Percentiles rank a stretch among this genome's conserved stretches.
Conservation (phyloP, 73 alveolate genomes). For the Stentor coeruleus region DNA sequence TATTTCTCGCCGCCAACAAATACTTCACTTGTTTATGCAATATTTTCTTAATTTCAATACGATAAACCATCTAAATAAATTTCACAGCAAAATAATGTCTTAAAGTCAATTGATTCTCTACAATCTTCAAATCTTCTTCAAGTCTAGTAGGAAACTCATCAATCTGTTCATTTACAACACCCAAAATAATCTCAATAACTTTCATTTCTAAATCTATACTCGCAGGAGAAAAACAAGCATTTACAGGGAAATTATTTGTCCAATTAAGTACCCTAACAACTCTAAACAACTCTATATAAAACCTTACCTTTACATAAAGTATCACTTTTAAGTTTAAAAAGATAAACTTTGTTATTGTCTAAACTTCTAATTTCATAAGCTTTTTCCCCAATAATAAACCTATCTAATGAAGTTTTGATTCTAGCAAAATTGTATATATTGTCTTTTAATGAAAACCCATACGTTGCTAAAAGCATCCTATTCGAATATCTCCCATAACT, state of each 20-base stretch:
- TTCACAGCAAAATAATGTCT: background rate
- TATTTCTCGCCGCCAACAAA: no score
- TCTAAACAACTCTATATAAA: background rate
- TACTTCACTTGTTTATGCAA: background rate
- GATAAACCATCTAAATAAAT: background rate
- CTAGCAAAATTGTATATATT: slow-evolving; percentile 45
- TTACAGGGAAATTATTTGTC: background rate
- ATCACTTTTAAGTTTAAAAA: background rate
- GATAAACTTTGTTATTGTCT: background rate
- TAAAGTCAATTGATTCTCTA: background rate
- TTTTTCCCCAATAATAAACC: background rate
- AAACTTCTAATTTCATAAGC: background rate
- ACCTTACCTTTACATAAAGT: background rate
- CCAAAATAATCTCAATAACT: background rate
- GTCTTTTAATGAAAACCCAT: slow-evolving; percentile 47
- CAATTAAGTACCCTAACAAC: background rate
- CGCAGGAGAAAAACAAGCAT: slow-evolving; percentile 2
- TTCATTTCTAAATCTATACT: background rate
- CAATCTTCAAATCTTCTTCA: background rate
- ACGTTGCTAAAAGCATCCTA: slow-evolving; percentile 34
- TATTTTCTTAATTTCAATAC: background rate
- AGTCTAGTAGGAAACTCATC: background rate
- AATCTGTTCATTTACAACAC: background rate
- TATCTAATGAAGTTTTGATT: slow-evolving; percentile 13
- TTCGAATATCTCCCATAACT: slow-evolving; percentile 54